phyloP scores from a whole-genome alignment of 2,329 filamentous ascomycete species.

The Penicillium freii region DNA sequence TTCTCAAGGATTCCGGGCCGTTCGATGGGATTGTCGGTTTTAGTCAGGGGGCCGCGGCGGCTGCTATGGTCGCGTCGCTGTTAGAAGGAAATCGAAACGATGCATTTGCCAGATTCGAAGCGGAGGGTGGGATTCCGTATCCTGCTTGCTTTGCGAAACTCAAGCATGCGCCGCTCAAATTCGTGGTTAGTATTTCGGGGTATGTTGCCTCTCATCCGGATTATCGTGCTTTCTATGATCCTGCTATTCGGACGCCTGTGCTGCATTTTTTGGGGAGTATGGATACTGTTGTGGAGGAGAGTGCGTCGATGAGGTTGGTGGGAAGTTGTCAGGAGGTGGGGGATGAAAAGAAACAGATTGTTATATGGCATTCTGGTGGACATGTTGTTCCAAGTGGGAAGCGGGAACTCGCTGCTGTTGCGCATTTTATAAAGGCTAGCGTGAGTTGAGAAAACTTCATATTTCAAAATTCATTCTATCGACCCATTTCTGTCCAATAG shows the following conservation, averaged over 20 bases:
- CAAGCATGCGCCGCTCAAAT: too few relatives aligned
- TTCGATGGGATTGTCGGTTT: too few relatives aligned
- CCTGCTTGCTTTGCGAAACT: too few relatives aligned
- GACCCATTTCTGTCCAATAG: too few relatives aligned
- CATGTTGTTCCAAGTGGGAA: background rate
- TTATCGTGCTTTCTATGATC: background rate
- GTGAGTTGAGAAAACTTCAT: background rate
- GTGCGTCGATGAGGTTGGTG: background rate
- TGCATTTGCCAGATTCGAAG: too few relatives aligned
- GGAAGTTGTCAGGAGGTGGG: background rate
- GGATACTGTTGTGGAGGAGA: background rate
- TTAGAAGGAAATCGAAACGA: too few relatives aligned
- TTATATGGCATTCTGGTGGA: background rate
- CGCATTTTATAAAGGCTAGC: background rate
- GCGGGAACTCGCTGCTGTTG: background rate
- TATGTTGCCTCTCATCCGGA: too few relatives aligned
- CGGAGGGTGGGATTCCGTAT: too few relatives aligned
- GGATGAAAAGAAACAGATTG: background rate
- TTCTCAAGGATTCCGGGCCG: too few relatives aligned
- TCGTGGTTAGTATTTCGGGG: background rate
- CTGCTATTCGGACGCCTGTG: background rate
- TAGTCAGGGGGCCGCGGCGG: too few relatives aligned
- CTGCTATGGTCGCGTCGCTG: too few relatives aligned
- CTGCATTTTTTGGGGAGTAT: background rate
- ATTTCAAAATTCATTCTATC: background rate